Evolutionary conservation across 78 protist genomes (phyloP).

Genomic region (Dictyostelium purpureum): DNA sequence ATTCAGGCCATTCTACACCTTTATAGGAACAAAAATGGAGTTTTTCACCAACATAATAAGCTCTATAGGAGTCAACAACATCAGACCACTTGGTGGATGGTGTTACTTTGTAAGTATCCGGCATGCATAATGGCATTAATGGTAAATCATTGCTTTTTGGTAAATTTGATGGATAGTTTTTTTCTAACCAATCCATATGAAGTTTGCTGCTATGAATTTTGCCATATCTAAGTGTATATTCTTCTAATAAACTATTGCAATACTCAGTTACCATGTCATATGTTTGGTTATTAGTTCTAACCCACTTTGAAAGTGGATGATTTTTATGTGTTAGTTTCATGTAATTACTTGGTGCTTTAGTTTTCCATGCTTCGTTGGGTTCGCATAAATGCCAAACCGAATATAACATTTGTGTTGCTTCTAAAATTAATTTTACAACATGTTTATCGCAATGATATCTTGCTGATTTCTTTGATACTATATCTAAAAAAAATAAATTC

Average conservation of each 20-base stretch:
- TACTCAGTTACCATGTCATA: constrained; percentile 20
- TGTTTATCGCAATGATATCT: constrained; percentile 56
- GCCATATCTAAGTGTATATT: constrained; percentile 8
- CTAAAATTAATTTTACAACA: constrained; percentile 45
- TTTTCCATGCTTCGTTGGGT: not conserved
- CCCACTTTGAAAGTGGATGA: constrained; percentile 28
- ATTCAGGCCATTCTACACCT: constrained; percentile 30
- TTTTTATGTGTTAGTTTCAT: constrained; percentile 35
- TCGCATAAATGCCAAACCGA: constrained; percentile 7
- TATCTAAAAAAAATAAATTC: constrained; percentile 50
- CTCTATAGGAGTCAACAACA: constrained; percentile 22
- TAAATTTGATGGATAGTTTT: not conserved
- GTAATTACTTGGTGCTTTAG: not conserved
- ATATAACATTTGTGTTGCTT: constrained; percentile 38
- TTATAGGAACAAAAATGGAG: constrained; percentile 25
- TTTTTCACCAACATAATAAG: constrained; percentile 30
- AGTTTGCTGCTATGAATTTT: not conserved
- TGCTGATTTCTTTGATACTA: not conserved
- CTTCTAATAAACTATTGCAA: not conserved
- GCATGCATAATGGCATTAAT: constrained; percentile 46
- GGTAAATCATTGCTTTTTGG: not conserved
- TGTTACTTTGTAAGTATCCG: constrained; percentile 4
- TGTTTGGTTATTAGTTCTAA: not conserved
- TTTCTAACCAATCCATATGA: constrained; percentile 20
- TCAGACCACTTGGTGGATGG: constrained; percentile 14